Conservation (phyloP, 345 rosid species). For the Citrus hindsii region DNA sequence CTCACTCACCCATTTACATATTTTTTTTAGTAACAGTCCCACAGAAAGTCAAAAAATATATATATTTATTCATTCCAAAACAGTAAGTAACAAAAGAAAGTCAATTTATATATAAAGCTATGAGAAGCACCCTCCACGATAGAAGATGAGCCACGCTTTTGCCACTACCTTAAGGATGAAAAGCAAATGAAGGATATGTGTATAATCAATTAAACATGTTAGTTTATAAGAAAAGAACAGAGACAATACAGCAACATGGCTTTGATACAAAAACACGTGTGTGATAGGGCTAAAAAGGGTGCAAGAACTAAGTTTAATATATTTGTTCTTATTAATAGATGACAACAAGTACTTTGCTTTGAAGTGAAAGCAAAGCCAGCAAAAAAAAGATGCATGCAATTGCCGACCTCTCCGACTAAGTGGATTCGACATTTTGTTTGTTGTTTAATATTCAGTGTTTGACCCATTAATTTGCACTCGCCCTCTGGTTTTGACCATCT, state of each 20-base stretch:
- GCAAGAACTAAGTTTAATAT: background rate
- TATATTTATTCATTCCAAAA: background rate
- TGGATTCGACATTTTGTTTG: constrained; percentile 28
- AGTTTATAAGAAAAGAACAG: constrained; percentile 7
- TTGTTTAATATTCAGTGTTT: constrained; percentile 19
- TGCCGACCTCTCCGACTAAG: constrained; percentile 13
- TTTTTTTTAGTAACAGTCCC: background rate
- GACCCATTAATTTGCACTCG: constrained; percentile 17
- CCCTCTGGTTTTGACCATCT: constrained; percentile 14
- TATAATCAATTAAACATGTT: background rate
- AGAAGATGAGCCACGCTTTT: constrained; percentile 23
- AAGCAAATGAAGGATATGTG: background rate
- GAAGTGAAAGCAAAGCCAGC: constrained; percentile 20
- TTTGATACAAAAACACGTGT: constrained; percentile 23
- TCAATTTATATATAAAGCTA: constrained; percentile 3
- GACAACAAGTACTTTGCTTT: constrained; percentile 13
- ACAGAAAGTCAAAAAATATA: constrained; percentile 13
- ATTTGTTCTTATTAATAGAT: background rate
- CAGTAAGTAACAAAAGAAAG: background rate
- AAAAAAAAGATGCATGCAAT: constrained; percentile 14
- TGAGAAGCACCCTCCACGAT: constrained; percentile 8
- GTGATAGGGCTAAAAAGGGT: constrained; percentile 11
- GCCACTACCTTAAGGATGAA: constrained; percentile 2
- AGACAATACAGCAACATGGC: background rate
- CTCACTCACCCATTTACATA: constrained; percentile 4